A percentile compares a stretch with the other conserved stretches of the same genome.
phyloP scores from a whole-genome alignment of 2,329 filamentous ascomycete species.

The Neofusicoccum laricinum region DNA sequence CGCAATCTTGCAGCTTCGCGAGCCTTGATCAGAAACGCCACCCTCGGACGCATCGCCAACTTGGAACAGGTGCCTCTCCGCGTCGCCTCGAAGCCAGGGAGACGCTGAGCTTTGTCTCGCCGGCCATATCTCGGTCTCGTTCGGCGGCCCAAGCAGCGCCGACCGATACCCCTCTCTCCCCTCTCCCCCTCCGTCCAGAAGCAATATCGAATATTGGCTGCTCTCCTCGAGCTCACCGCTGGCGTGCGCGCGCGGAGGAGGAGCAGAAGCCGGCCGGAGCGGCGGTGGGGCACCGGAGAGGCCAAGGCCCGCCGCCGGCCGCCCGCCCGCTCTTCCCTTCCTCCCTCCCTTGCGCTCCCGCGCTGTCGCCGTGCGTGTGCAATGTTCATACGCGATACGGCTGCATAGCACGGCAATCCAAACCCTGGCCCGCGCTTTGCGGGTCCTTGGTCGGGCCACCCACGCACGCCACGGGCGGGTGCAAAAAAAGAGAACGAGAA shows the following conservation, averaged over 20 bases:
- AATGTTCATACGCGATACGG: neutral
- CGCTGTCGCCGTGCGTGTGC: neutral
- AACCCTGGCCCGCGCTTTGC: neutral
- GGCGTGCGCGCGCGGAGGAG: neutral
- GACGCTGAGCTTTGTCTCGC: neutral
- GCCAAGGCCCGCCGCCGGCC: constrained; percentile 1
- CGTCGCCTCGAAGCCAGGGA: neutral
- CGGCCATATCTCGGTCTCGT: constrained; percentile 11
- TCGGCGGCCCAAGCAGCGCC: constrained; percentile 1
- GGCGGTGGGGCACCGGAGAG: neutral
- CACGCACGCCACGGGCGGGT: neutral
- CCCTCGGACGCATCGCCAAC: neutral
- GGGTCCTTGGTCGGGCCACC: neutral
- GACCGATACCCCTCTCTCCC: neutral
- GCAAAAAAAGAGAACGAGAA: neutral
- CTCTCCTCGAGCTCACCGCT: neutral
- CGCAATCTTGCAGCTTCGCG: constrained; percentile 6
- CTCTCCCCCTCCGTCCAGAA: constrained; percentile 7
- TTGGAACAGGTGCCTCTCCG: neutral
- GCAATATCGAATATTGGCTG: constrained; percentile 12
- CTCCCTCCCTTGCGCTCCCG: constrained; percentile 2
- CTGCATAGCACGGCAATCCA: neutral
- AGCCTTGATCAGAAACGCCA: neutral
- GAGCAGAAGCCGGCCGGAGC: neutral
- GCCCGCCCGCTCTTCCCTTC: neutral